A percentile compares a stretch with the other conserved stretches of the same genome.
Evolutionary conservation across 2,329 filamentous ascomycete species (phyloP).

Genomic region (Zymoseptoria passerinii): DNA sequence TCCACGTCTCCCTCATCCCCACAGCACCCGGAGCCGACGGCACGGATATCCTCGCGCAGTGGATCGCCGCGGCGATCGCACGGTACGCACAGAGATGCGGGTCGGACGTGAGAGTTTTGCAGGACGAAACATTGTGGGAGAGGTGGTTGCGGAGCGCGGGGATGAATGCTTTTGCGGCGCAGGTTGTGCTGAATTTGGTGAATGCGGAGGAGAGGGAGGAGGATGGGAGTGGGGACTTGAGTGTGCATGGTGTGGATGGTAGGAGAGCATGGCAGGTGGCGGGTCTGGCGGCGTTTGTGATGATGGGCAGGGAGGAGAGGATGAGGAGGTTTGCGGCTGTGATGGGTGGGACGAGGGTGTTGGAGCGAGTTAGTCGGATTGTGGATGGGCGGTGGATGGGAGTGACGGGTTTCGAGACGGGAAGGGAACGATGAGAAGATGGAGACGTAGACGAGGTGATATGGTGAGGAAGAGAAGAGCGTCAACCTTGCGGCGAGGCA

Average conservation of each 20-base stretch:
- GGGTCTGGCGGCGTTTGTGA: constrained; percentile 49
- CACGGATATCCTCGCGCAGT: constrained; percentile 31
- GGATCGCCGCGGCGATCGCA: constrained; percentile 38
- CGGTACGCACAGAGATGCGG: constrained; percentile 28
- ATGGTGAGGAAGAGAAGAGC: too few relatives aligned
- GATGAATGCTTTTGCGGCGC: constrained; percentile 64
- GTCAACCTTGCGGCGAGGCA: too few relatives aligned
- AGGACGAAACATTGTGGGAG: constrained; percentile 59
- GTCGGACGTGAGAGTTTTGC: constrained; percentile 14
- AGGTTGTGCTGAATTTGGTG: constrained; percentile 49
- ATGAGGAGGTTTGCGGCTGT: constrained; percentile 42
- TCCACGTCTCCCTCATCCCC: constrained; percentile 32
- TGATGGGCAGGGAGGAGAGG: constrained; percentile 47
- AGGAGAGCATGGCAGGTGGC: constrained; percentile 14
- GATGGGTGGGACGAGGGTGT: constrained; percentile 47
- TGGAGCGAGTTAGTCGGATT: constrained; percentile 44
- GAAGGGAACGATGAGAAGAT: neutral
- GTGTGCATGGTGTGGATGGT: constrained; percentile 10
- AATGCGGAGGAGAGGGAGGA: constrained; percentile 19
- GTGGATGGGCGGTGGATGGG: constrained; percentile 39
- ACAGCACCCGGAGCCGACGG: constrained; percentile 26
- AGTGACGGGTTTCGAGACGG: neutral
- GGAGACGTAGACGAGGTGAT: too few relatives aligned
- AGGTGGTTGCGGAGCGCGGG: constrained; percentile 57
- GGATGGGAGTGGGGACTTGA: neutral